Percentiles rank a stretch among this genome's conserved stretches.
Evolutionary conservation across 1,284 basidiomycete genomes (phyloP).

Genomic region (Apiotrichum gamsii): DNA sequence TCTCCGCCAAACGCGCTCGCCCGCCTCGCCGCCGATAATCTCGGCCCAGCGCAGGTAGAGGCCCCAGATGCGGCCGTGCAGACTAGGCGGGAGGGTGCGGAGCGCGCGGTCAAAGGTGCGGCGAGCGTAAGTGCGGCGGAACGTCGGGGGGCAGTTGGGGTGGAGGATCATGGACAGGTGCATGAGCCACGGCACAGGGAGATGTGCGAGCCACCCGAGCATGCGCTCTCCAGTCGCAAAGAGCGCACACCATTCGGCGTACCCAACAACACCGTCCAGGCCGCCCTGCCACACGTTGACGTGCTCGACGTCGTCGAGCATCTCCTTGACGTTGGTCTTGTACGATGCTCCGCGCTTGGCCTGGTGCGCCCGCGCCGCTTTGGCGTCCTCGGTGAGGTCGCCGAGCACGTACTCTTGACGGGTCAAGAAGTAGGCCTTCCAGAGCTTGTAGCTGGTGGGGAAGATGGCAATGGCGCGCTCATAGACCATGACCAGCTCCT

Average conservation of each 20-base stretch:
- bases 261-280: conserved; percentile 80
- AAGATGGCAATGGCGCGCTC: conserved; percentile 86
- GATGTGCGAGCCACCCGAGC: conserved; percentile 77
- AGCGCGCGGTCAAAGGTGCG: conserved; percentile 91
- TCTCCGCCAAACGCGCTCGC: conserved; percentile 80
- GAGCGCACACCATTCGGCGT: conserved; percentile 88
- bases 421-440: conserved; percentile 84
- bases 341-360: conserved; percentile 69
- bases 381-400: conserved; percentile 47
- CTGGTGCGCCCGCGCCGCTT: conserved; percentile 49
- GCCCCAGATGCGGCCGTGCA: conserved; percentile 92
- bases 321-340: conserved; percentile 78
- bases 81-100: conserved; percentile 83
- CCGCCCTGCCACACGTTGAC: conserved; percentile 79
- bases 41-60: conserved; percentile 94
- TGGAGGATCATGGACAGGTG: conserved; percentile 88
- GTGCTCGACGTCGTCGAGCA: conserved; percentile 79
- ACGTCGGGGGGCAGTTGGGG: conserved; percentile 74
- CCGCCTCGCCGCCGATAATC: conserved; percentile 71
- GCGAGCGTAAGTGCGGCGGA: conserved; percentile 85
- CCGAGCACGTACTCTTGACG: conserved; percentile 84
- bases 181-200: conserved; percentile 89
- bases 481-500: conserved; percentile 81
- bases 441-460: conserved; percentile 84
- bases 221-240: conserved; percentile 86